phyloP scores from a whole-genome alignment of 2,329 filamentous ascomycete species.

The Chrysoporthe austroafricana region DNA sequence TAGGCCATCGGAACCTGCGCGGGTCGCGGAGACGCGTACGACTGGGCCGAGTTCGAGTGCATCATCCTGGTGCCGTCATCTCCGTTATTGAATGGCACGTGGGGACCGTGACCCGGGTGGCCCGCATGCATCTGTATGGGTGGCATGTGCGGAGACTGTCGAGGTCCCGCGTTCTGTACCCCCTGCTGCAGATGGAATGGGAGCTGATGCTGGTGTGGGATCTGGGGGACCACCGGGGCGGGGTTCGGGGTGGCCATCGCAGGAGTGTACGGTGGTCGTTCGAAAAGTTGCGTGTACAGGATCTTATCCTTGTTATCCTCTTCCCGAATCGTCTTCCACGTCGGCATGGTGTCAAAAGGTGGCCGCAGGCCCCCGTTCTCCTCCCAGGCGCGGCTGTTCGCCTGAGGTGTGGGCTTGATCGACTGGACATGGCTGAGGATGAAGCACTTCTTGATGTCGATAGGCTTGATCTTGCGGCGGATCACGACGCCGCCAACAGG shows the following conservation, averaged over 20 bases:
- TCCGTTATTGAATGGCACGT: conserved; percentile 69
- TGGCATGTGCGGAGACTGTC: conserved; percentile 75
- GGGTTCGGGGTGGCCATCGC: conserved; percentile 71
- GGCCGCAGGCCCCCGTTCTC: conserved; percentile 83
- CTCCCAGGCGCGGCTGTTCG: conserved; percentile 62
- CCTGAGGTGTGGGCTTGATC: conserved; percentile 50
- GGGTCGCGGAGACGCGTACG: conserved; percentile 83
- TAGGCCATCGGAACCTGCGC: conserved; percentile 73
- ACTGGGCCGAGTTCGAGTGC: conserved; percentile 79
- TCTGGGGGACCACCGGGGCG: conserved; percentile 70
- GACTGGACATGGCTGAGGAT: conserved; percentile 60
- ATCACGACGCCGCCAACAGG: conserved; percentile 56
- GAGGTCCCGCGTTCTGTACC: conserved; percentile 67
- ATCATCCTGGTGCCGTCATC: conserved; percentile 85
- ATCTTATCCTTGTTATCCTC: conserved; percentile 69
- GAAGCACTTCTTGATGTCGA: conserved; percentile 71
- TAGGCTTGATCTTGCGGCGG: conserved; percentile 71
- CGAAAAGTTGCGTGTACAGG: conserved; percentile 80
- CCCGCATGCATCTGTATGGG: conserved; percentile 77
- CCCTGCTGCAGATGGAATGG: conserved; percentile 81
- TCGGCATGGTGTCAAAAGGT: conserved; percentile 81
- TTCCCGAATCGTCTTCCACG: conserved; percentile 76
- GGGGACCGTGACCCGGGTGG: conserved; percentile 69
- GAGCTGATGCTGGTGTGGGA: conserved; percentile 82
- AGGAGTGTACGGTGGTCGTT: conserved; percentile 61